Percentiles rank a stretch among this genome's conserved stretches.
Evolutionary conservation across 2,329 filamentous ascomycete genomes (phyloP).

Genomic region (Hypoxylon sp.): DNA sequence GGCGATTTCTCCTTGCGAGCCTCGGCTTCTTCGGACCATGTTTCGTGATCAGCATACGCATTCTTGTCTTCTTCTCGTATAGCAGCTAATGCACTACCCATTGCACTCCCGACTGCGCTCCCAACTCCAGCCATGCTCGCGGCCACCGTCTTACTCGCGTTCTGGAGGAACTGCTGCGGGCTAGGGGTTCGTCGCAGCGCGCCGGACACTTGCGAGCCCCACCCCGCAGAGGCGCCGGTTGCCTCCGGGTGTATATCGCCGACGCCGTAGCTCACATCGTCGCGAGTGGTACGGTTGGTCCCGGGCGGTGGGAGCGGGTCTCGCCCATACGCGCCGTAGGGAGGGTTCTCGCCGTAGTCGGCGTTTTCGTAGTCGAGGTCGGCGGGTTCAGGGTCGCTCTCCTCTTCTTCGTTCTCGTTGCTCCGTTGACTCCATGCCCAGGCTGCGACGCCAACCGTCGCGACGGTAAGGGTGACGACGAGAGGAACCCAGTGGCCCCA

Average conservation of each 20-base stretch:
- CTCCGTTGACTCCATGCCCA: conserved; percentile 95
- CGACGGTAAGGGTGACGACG: conserved; percentile 85
- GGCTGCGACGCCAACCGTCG: conserved; percentile 85
- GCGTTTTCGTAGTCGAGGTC: conserved; percentile 62
- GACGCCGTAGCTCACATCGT: conserved; percentile 58
- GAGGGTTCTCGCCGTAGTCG: conserved; percentile 63
- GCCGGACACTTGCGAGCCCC: conserved; percentile 82
- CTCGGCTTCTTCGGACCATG: conserved; percentile 92
- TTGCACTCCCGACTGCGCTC: conserved; percentile 81
- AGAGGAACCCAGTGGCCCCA: conserved; percentile 92
- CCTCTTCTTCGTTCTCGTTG: conserved; percentile 76
- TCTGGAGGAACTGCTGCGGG: conserved; percentile 88
- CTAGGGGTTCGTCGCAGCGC: conserved; percentile 85
- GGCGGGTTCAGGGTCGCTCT: conserved; percentile 66
- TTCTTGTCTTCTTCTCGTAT: conserved; percentile 86
- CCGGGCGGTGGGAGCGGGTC: conserved; percentile 50
- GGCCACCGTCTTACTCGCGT: conserved; percentile 81
- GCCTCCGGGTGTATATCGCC: conserved; percentile 51
- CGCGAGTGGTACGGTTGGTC: conserved; percentile 56
- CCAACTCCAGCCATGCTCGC: conserved; percentile 87
- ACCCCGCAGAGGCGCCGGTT: conserved; percentile 61
- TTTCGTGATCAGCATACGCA: conserved; percentile 85
- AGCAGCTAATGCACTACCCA: conserved; percentile 84
- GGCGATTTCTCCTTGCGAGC: conserved; percentile 65
- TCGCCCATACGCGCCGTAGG: conserved; percentile 59